These are phyloP conservation scores for Chaetomiaceae sp. DNA, from an alignment of 2,329 filamentous ascomycete species.

Conservation along the genomic window DNA sequence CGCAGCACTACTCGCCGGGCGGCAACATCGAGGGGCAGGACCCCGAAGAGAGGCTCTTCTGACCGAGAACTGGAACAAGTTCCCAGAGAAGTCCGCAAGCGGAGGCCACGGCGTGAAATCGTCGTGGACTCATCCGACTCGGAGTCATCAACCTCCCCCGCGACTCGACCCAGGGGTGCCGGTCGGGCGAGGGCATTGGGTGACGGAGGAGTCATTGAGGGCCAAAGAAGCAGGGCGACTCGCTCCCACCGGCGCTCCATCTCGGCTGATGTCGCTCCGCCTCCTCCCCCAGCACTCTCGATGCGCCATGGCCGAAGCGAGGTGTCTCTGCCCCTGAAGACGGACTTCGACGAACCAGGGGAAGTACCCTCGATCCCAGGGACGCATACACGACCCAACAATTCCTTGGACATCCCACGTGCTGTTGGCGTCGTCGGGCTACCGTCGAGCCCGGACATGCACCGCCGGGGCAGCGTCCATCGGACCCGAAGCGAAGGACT, in stretches of 20 bases:
- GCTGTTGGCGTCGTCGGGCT: slow-evolving; percentile 11
- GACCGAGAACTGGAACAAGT: not conserved
- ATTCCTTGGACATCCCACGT: slow-evolving; percentile 3
- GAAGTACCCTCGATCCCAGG: not conserved
- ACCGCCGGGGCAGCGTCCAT: slow-evolving; percentile 12
- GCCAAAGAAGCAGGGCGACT: not conserved
- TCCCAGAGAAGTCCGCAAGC: not conserved
- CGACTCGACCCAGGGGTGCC: not conserved
- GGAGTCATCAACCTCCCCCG: slow-evolving; percentile 6
- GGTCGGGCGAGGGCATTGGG: not conserved
- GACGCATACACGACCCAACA: not conserved
- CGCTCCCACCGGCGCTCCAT: slow-evolving; percentile 11
- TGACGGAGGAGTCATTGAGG: not conserved
- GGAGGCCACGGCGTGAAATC: slow-evolving; percentile 4
- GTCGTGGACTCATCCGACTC: slow-evolving; percentile 6
- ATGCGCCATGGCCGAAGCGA: slow-evolving; percentile 12
- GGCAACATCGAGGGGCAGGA: slow-evolving; percentile 6
- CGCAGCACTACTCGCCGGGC: not conserved
- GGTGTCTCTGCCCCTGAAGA: not conserved
- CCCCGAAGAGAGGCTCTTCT: not conserved
- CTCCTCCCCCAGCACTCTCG: not conserved
- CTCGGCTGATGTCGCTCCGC: slow-evolving; percentile 11
- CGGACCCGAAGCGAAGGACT: slow-evolving; percentile 8
- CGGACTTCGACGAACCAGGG: not conserved
- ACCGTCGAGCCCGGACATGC: slow-evolving; percentile 21